Evolutionary conservation across 345 rosid genomes (phyloP).

Genomic region (Balakata baccata): DNA sequence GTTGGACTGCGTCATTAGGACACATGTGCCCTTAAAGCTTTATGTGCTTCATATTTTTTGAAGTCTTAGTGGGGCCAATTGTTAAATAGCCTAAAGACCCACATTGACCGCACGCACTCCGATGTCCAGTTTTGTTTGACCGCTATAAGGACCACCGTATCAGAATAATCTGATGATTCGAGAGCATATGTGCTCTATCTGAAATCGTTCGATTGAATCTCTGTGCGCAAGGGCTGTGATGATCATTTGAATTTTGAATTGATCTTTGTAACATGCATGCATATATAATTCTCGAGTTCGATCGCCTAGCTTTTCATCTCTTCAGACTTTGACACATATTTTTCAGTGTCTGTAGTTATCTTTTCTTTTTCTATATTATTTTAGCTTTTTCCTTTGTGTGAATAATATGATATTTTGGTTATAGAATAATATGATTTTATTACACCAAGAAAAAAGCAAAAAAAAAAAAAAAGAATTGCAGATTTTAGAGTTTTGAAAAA

Average conservation of each 20-base stretch:
- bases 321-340: background rate
- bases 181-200: conserved; percentile 3
- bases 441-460: background rate
- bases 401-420: background rate
- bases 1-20: conserved; percentile 16
- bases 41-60: background rate
- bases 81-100: conserved; percentile 8
- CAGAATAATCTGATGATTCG: conserved; percentile 14
- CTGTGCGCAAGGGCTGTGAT: background rate
- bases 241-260: conserved; percentile 17
- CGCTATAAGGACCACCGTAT: conserved; percentile 5
- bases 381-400: background rate
- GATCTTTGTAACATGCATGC: background rate
- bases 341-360: background rate
- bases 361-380: background rate
- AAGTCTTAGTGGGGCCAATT: conserved; percentile 10
- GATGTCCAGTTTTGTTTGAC: conserved; percentile 31
- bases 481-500: conserved; percentile 2
- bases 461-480: background rate
- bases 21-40: conserved; percentile 22
- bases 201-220: conserved; percentile 15
- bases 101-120: conserved; percentile 31
- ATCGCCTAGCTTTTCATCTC: background rate
- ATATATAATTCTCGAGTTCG: background rate
- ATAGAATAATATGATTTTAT: background rate